These are phyloP conservation scores for Astragalus glycyphyllos DNA, from an alignment of 306 rosid species.

Conservation along the genomic window DNA sequence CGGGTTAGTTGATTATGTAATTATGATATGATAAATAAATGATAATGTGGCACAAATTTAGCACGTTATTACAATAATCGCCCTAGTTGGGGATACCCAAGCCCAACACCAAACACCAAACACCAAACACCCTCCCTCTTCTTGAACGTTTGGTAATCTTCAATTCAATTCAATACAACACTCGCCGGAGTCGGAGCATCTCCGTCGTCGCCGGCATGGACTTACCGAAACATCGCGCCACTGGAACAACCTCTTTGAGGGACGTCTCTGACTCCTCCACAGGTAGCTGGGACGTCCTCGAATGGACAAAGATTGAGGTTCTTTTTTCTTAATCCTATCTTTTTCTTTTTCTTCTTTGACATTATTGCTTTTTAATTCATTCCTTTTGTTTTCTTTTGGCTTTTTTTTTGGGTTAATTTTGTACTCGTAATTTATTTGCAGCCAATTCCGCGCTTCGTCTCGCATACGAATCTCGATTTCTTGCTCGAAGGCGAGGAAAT, in stretches of 20 bases:
- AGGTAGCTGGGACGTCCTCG: constrained; percentile 84
- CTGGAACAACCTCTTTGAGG: constrained; percentile 63
- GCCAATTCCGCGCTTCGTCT: constrained; percentile 66
- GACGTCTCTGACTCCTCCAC: constrained; percentile 71
- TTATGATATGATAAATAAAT: too few species aligned
- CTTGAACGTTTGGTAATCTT: constrained; percentile 41
- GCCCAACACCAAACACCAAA: background rate
- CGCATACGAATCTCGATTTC: constrained; percentile 64
- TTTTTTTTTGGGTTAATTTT: background rate
- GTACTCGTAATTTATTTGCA: constrained; percentile 43
- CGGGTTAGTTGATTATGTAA: too few species aligned
- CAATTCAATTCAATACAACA: constrained; percentile 7
- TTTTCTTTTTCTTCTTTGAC: background rate
- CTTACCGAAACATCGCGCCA: constrained; percentile 54
- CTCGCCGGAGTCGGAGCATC: constrained; percentile 36
- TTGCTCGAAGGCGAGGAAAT: constrained; percentile 78
- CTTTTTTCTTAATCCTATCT: background rate
- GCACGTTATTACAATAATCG: background rate
- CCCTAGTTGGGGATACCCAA: constrained; percentile 13
- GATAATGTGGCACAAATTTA: background rate
- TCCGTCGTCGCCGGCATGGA: constrained; percentile 65
- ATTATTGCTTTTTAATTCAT: too few species aligned
- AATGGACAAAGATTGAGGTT: constrained; percentile 95
- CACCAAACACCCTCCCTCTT: background rate
- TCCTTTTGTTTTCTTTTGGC: background rate